Percentiles rank a stretch among this genome's conserved stretches.
phyloP scores from a whole-genome alignment of 192 early-diverging fungal genomes.

The Martensiomyces pterosporus region DNA sequence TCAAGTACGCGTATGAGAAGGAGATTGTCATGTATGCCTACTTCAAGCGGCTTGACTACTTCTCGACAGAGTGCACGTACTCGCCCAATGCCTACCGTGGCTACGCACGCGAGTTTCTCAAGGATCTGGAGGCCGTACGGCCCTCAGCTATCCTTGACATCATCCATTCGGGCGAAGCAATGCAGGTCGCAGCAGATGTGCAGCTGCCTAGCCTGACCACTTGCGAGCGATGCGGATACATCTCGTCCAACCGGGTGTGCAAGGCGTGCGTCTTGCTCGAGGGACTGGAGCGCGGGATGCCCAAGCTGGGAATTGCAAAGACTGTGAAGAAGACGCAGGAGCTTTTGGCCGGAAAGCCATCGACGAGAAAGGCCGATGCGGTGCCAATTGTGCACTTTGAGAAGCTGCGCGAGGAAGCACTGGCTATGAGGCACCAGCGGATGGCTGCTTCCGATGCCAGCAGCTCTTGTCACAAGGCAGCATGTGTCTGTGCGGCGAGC shows the following conservation, averaged over 20 bases:
- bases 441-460: too few relatives aligned
- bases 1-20: slow-evolving; percentile 99
- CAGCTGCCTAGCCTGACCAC: slow-evolving; percentile 59
- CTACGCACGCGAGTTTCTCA: slow-evolving; percentile 88
- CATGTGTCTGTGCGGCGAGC: too few relatives aligned
- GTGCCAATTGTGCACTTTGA: slow-evolving; percentile 43
- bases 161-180: slow-evolving; percentile 91
- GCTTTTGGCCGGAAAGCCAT: background rate
- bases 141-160: slow-evolving; percentile 91
- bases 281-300: slow-evolving; percentile 84
- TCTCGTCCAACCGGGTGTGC: slow-evolving; percentile 85
- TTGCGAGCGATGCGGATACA: slow-evolving; percentile 92
- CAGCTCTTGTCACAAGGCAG: too few relatives aligned
- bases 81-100: slow-evolving; percentile 97
- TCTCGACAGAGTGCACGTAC: slow-evolving; percentile 98
- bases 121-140: slow-evolving; percentile 89
- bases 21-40: slow-evolving; percentile 99
- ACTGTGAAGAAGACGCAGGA: slow-evolving; percentile 6
- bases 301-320: slow-evolving; percentile 58
- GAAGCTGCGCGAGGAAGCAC: slow-evolving; percentile 29
- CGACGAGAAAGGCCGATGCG: background rate
- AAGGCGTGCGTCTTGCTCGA: slow-evolving; percentile 94
- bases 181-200: slow-evolving; percentile 61
- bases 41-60: slow-evolving; percentile 94
- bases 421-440: slow-evolving; percentile 19